Evolutionary conservation across 306 rosid genomes (phyloP).

Genomic region (Comarum palustre): DNA sequence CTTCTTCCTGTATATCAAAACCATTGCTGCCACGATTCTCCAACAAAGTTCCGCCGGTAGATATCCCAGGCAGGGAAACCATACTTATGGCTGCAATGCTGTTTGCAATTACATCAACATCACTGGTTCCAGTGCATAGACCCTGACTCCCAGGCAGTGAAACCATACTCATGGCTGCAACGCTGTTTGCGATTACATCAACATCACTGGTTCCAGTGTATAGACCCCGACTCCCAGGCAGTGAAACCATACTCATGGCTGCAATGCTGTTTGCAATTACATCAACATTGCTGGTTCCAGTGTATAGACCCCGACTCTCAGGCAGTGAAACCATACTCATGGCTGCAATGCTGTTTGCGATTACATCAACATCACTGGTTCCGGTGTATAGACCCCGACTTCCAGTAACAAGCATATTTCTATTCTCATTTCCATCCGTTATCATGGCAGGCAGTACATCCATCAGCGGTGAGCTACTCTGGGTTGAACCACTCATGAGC

Average conservation of each 20-base stretch:
- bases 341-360: constrained; percentile 80
- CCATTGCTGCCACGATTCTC: constrained; percentile 25
- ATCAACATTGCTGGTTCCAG: constrained; percentile 60
- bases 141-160: constrained; percentile 66
- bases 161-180: constrained; percentile 79
- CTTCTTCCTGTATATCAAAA: constrained; percentile 29
- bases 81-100: constrained; percentile 86
- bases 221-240: constrained; percentile 81
- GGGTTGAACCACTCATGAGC: constrained; percentile 73
- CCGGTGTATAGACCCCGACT: constrained; percentile 76
- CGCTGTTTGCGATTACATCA: constrained; percentile 59
- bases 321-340: constrained; percentile 74
- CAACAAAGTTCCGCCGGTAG: constrained; percentile 28
- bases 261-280: constrained; percentile 76
- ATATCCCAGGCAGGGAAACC: constrained; percentile 53
- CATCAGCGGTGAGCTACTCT: constrained; percentile 54
- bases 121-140: constrained; percentile 64
- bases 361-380: constrained; percentile 60
- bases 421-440: constrained; percentile 51
- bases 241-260: constrained; percentile 74
- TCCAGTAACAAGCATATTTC: constrained; percentile 56
- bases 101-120: constrained; percentile 61
- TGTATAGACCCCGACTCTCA: constrained; percentile 74
- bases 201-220: constrained; percentile 69
- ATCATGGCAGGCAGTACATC: constrained; percentile 65